phyloP scores from a whole-genome alignment of 2,329 filamentous ascomycete species.

The Alternaria hordeiaustralica region DNA sequence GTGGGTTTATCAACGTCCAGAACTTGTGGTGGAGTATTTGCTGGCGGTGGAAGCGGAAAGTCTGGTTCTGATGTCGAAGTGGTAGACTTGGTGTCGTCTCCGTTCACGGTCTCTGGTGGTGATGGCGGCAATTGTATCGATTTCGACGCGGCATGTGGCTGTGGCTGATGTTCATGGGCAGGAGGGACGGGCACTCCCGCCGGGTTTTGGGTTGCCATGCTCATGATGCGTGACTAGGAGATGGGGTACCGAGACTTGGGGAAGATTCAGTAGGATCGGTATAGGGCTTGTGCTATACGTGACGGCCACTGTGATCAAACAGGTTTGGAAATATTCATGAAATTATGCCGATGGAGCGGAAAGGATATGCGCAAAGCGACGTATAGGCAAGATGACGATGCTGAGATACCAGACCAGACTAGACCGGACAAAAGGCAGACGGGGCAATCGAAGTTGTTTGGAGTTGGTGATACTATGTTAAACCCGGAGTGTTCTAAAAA shows the following conservation, averaged over 20 bases:
- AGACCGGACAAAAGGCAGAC: slow-evolving; percentile 2
- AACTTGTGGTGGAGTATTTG: slow-evolving; percentile 64
- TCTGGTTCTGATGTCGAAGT: slow-evolving; percentile 25
- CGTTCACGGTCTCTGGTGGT: slow-evolving; percentile 44
- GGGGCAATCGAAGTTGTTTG: neutral
- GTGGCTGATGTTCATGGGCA: slow-evolving; percentile 22
- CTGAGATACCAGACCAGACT: neutral
- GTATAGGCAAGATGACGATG: neutral
- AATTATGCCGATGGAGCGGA: neutral
- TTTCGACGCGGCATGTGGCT: slow-evolving; percentile 22
- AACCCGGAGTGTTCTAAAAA: slow-evolving; percentile 1
- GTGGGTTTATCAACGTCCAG: slow-evolving; percentile 81
- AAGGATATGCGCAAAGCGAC: neutral
- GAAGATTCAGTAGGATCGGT: neutral
- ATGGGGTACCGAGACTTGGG: neutral
- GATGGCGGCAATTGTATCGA: slow-evolving; percentile 39
- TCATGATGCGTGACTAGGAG: slow-evolving; percentile 22
- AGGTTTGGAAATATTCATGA: neutral
- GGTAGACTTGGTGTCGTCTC: slow-evolving; percentile 35
- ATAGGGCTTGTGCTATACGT: neutral
- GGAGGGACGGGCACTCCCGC: slow-evolving; percentile 23
- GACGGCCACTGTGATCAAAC: neutral
- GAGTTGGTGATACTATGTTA: neutral
- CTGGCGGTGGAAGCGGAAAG: slow-evolving; percentile 73
- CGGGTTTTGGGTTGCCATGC: slow-evolving; percentile 15